Conservation (phyloP, 2,329 filamentous ascomycete species). For the Cladophialophora exuberans region DNA sequence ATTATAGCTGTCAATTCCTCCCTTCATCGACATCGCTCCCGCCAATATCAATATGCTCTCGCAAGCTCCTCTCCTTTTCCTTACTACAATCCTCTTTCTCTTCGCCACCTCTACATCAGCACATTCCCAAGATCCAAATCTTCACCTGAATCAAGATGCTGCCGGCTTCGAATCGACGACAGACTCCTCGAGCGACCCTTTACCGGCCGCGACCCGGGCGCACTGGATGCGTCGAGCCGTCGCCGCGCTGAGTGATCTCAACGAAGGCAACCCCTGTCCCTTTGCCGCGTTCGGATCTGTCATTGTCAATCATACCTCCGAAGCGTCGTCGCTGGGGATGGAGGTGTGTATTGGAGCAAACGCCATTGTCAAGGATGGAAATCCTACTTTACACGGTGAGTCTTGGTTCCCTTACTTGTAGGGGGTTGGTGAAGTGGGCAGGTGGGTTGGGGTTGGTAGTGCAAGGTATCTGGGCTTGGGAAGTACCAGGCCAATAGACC, state of each 20-base stretch:
- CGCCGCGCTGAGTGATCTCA: slow-evolving; percentile 41
- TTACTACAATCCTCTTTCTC: neutral
- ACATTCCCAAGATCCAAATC: neutral
- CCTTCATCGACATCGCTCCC: too few relatives aligned
- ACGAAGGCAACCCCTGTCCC: slow-evolving; percentile 53
- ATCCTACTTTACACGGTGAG: slow-evolving; percentile 57
- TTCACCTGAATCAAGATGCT: neutral
- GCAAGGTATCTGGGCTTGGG: too few relatives aligned
- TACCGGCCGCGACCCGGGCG: slow-evolving; percentile 46
- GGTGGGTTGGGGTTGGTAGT: too few relatives aligned
- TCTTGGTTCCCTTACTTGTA: neutral
- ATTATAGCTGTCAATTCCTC: too few relatives aligned
- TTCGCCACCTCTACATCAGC: too few relatives aligned
- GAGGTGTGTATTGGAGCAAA: slow-evolving; percentile 58
- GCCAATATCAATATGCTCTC: too few relatives aligned
- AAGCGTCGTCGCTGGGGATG: slow-evolving; percentile 28
- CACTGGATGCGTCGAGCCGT: slow-evolving; percentile 60
- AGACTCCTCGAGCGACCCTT: slow-evolving; percentile 3
- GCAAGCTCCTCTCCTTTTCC: neutral
- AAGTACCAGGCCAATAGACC: too few relatives aligned
- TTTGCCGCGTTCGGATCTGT: slow-evolving; percentile 58
- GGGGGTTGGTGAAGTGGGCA: too few relatives aligned
- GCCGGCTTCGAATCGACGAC: neutral
- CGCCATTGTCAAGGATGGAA: slow-evolving; percentile 47
- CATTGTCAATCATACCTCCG: slow-evolving; percentile 58